phyloP scores from a whole-genome alignment of 257 asterid species.

The Coffea canephora region DNA sequence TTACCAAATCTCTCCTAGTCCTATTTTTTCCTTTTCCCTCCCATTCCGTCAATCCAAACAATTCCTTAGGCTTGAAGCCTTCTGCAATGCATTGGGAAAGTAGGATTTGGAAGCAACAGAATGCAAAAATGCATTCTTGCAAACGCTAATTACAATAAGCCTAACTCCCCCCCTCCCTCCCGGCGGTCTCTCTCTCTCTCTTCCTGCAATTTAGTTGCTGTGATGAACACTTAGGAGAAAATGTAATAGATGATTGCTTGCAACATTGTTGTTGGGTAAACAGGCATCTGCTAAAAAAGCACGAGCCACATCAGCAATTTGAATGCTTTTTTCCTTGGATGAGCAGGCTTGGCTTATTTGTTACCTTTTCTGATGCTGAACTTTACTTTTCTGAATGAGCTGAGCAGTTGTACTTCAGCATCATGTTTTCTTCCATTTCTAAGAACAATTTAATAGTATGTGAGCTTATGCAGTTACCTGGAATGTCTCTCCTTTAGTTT shows the following conservation, averaged over 20 bases:
- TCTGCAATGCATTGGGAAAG: neutral
- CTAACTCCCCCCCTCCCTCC: too few relatives aligned
- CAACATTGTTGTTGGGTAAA: neutral
- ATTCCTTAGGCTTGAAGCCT: neutral
- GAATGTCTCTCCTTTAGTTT: neutral
- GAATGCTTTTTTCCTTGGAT: neutral
- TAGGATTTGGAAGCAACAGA: neutral
- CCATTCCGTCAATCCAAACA: too few relatives aligned
- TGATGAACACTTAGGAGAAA: neutral
- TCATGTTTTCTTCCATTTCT: neutral
- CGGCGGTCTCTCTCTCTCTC: too few relatives aligned
- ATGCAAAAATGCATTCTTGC: neutral
- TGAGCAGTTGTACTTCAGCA: neutral
- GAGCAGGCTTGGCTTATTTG: neutral
- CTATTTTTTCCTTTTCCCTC: too few relatives aligned
- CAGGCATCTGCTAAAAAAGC: neutral
- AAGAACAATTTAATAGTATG: neutral
- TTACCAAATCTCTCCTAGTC: neutral
- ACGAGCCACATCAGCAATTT: neutral
- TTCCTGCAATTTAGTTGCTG: neutral
- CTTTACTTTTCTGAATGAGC: neutral
- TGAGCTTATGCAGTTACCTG: neutral
- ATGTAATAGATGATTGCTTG: neutral
- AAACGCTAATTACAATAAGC: neutral
- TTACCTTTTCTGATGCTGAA: neutral